Evolutionary conservation across 2,329 filamentous ascomycete species (phyloP).

Genomic region (Sclerotinia glacialis): DNA sequence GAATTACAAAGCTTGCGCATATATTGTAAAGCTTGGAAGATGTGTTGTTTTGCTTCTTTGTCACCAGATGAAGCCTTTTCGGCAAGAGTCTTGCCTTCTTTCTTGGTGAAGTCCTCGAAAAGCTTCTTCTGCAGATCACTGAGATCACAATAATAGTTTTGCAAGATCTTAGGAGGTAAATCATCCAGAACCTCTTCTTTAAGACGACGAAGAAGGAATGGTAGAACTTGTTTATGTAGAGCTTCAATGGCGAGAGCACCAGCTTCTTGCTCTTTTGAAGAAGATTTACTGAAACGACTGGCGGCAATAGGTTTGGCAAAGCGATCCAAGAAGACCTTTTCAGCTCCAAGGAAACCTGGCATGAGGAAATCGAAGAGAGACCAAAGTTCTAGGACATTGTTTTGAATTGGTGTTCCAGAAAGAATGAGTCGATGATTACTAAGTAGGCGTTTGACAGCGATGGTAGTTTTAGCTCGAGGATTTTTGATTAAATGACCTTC

Average conservation of each 20-base stretch:
- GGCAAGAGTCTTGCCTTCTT: constrained; percentile 83
- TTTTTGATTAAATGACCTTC: constrained; percentile 99
- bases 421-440: constrained; percentile 96
- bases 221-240: constrained; percentile 96
- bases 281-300: constrained; percentile 93
- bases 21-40: constrained; percentile 98
- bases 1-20: constrained; percentile 99
- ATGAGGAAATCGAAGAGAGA: constrained; percentile 98
- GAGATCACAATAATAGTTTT: constrained; percentile 98
- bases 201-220: constrained; percentile 90
- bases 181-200: constrained; percentile 98
- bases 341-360: constrained; percentile 93
- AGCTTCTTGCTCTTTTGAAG: constrained; percentile 96
- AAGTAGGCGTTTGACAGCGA: constrained; percentile 82
- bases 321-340: constrained; percentile 91
- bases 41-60: constrained; percentile 94
- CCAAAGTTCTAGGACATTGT: constrained; percentile 96
- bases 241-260: constrained; percentile 95
- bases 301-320: constrained; percentile 89
- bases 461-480: constrained; percentile 90
- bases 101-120: constrained; percentile 94
- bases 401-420: constrained; percentile 95
- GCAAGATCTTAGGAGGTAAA: constrained; percentile 93
- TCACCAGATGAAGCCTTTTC: constrained; percentile 81
- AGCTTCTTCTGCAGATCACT: constrained; percentile 92